Base-by-base conservation (phyloP, 23 red algal genomes). In the Gracilaria caudata region DNA sequence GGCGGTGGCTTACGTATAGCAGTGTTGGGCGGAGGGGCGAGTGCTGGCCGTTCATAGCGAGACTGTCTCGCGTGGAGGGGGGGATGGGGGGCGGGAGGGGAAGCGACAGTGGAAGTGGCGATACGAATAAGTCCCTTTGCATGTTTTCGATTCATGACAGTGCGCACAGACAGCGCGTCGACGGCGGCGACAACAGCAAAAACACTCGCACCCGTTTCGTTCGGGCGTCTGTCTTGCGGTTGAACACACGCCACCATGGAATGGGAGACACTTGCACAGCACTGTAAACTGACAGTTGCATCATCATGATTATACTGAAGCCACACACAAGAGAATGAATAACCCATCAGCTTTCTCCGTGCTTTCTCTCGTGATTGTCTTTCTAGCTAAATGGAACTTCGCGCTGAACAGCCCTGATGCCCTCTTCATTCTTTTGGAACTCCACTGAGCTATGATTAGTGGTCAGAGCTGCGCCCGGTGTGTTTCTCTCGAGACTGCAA, bases 91-190 rank as follows among this genome's bases (percentile, higher is more conserved):
- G 21, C 7, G 58, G 58, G 58, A 32, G 19, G 7, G 3, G 58
- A 63, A 63, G 28, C 26, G 61, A 66, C 61, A 66, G 61, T 66
- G 23, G 58, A 4, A 30, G 35, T 66, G 26, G 13, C 61, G 61
- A 66, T 66, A 36, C 21, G 32, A 33, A 17, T 6, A 25, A 19
- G 17, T 32, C 30, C 25, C 3, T 32, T 6, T 32, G 19, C 58
- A 32, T 24, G 58, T 36, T 66, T 33, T 33, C 32, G 25, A 2
- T 1, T 26, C 32, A 35, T 66, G 61, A 17, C 49, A 53, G 49
- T 66, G 61, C 5, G 30, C 61, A 25, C 29, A 66, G 30, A 36
- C 32, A 66, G 57, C 1, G 4, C 57, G 10, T 2, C 28, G n/a
- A n/a, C n/a, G n/a, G n/a, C 25, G 61, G 61, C 14, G 61, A 11